phyloP scores from a whole-genome alignment of 2,329 filamentous ascomycete species.

The Cladosporium austrohemisphaericum region DNA sequence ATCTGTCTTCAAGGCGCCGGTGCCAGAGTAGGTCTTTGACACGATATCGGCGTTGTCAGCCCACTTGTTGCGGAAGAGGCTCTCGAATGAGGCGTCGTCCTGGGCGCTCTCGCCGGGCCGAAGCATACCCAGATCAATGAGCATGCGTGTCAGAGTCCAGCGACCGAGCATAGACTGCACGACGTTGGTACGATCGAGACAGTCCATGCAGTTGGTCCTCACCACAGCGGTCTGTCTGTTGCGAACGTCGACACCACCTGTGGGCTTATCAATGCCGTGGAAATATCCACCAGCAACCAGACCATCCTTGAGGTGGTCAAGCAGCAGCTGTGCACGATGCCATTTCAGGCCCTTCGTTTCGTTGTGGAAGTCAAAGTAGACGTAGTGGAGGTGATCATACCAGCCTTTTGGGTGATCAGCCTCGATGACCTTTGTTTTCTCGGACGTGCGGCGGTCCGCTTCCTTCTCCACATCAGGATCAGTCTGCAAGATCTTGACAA shows the following conservation, averaged over 20 bases:
- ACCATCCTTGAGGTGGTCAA: conserved; percentile 75
- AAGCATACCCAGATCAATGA: conserved; percentile 78
- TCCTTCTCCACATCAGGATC: conserved; percentile 64
- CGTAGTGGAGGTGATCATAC: conserved; percentile 84
- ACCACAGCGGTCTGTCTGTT: conserved; percentile 84
- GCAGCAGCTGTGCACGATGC: conserved; percentile 82
- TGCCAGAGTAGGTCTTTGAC: conserved; percentile 88
- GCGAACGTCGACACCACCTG: conserved; percentile 71
- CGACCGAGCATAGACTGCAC: conserved; percentile 96
- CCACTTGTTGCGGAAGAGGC: conserved; percentile 95
- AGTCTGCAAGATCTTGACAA: conserved; percentile 72
- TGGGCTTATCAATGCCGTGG: conserved; percentile 78
- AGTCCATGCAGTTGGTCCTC: conserved; percentile 99
- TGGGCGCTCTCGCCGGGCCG: conserved; percentile 71
- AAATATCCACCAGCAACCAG: conserved; percentile 84
- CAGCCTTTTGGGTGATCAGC: conserved; percentile 55
- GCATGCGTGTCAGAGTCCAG: conserved; percentile 82
- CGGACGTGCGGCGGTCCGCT: conserved; percentile 60
- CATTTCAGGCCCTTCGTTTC: conserved; percentile 94
- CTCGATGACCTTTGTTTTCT: conserved; percentile 80
- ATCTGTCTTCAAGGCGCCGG: conserved; percentile 95
- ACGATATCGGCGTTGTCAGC: conserved; percentile 97
- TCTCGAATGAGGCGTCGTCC: conserved; percentile 77
- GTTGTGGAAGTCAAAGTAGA: conserved; percentile 98
- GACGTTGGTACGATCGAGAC: conserved; percentile 93